Conservation (phyloP, 2,329 filamentous ascomycete species). For the Aurifilum marmelostoma region DNA sequence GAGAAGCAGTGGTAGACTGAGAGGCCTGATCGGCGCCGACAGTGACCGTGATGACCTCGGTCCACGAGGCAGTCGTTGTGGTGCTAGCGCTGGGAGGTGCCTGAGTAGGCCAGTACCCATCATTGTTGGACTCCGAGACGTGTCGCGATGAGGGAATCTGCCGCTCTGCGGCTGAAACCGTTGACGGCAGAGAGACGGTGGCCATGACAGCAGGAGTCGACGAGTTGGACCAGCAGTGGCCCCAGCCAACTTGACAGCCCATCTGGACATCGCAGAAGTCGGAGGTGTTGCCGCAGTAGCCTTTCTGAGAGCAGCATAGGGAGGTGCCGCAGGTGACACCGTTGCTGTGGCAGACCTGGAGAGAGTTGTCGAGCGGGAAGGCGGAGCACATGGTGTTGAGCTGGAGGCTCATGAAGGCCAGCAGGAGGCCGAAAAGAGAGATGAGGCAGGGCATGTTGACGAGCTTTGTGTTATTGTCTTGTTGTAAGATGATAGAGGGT, state of each 20-base stretch:
- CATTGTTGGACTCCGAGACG: background rate
- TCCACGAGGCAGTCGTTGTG: background rate
- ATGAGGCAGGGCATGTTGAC: background rate
- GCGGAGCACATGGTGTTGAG: background rate
- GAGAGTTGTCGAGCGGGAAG: background rate
- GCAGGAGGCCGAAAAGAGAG: background rate
- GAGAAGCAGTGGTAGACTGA: background rate
- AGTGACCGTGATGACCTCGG: background rate
- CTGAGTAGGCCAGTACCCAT: background rate
- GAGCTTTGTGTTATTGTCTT: background rate
- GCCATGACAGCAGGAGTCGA: background rate
- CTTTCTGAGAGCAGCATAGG: conserved; percentile 1
- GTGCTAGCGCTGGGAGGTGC: background rate
- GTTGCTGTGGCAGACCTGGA: conserved; percentile 2
- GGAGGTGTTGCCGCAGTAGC: conserved; percentile 1
- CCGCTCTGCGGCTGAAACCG: background rate
- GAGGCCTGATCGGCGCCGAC: background rate
- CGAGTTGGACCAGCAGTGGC: background rate
- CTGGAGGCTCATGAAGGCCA: background rate
- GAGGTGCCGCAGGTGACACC: background rate
- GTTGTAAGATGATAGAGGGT: background rate
- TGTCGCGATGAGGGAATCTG: background rate
- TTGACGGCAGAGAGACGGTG: background rate
- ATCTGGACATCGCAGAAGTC: background rate
- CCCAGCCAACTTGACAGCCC: background rate